A percentile compares a stretch with the other conserved stretches of the same genome.
These are phyloP conservation scores for Petrea volubilis DNA, from an alignment of 257 asterid genomes.

Conservation along the genomic window DNA sequence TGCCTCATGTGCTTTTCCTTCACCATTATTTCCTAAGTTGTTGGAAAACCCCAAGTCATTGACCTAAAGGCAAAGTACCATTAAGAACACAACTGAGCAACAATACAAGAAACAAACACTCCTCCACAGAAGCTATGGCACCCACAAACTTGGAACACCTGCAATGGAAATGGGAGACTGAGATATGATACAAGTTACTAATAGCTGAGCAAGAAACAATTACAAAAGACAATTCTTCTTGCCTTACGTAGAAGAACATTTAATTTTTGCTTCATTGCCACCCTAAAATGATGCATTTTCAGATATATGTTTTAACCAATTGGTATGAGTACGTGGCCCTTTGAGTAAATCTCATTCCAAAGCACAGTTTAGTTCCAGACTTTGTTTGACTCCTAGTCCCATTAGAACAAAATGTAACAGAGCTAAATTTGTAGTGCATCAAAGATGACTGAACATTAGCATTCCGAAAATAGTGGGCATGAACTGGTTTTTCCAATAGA, in stretches of 20 bases:
- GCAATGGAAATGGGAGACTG: neutral
- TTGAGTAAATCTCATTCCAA: neutral
- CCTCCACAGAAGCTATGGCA: neutral
- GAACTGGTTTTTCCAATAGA: neutral
- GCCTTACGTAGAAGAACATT: neutral
- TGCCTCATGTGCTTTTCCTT: constrained; percentile 47
- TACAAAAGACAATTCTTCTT: neutral
- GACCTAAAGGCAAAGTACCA: constrained; percentile 17
- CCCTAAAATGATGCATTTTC: neutral
- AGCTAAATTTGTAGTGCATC: neutral
- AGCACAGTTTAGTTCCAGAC: neutral
- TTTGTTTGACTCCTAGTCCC: neutral
- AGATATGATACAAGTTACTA: neutral
- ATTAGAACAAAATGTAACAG: neutral
- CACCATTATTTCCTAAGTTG: constrained; percentile 29
- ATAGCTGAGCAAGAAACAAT: neutral
- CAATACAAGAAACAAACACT: neutral
- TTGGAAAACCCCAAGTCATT: constrained; percentile 27
- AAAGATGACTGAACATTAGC: neutral
- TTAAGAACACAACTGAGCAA: neutral
- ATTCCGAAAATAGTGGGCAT: neutral
- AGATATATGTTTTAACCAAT: neutral
- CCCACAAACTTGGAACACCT: neutral
- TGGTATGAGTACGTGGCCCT: neutral
- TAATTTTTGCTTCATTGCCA: neutral